Base-by-base conservation (phyloP, 352 stramenopile genomes). In the Globisporangium nunn region DNA sequence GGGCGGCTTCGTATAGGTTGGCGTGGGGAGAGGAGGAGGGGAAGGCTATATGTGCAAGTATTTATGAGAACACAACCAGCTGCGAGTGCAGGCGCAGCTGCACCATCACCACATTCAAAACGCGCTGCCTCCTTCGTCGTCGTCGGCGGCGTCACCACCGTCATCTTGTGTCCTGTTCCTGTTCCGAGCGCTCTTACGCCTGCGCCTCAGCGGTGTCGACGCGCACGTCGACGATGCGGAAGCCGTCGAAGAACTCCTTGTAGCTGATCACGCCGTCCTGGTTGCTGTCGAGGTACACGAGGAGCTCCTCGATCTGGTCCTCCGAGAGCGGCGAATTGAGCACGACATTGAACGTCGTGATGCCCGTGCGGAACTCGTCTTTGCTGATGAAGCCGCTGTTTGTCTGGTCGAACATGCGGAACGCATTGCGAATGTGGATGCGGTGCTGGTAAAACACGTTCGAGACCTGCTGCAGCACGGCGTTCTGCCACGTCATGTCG, bases 381-480 rank as follows among this genome's bases (percentile, higher is more conserved):
- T 74, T 78, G 54, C 61, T 84, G 56, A 96, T 93, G 44, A 66
- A 70, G 11, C 85, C 84, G 39, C 68, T 81, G 62, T 96, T 93
- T 33, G 86, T 81, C 18, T 84, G 68, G 58, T 97, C 91, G 63
- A 97, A 97, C 69, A 96, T 93, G 28, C 90, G 85, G 64, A 96
- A 97, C 28, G 91, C 88, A 55, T 91, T 88, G 53, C 85, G 86
- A 56, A 97, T 91, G 71, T 97, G 89, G 52, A 96, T 94, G 28
- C 91, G 81, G 62, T 97, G 90, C 76, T 97, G 90, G 64, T 96
- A 97, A 59, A 97, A 91, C 52, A 96, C 91, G 66, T 97, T 97
- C 43, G 91, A 93, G 33, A 98, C 87, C 54, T 96, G 86, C 64
- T 98, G 90, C 40, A 98, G 73, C 47, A 98, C 84, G 15, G 87